Evolutionary conservation across 1,284 basidiomycete genomes (phyloP).

Genomic region (Grifola frondosa): DNA sequence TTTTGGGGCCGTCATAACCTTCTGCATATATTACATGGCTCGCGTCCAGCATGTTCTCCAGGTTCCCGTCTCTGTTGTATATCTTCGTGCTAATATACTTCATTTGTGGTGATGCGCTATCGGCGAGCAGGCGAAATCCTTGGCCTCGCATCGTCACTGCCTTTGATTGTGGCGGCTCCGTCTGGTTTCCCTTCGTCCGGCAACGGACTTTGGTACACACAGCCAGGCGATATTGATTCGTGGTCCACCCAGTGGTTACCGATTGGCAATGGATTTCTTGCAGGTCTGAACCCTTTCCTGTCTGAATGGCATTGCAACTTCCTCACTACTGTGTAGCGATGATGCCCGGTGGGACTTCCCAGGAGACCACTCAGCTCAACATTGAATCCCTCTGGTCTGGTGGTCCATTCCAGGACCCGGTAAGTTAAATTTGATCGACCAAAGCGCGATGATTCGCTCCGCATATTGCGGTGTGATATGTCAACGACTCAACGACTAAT

Average conservation of each 20-base stretch:
- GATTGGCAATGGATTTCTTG: conserved; percentile 73
- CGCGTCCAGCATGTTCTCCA: no score
- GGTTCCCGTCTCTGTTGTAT: no score
- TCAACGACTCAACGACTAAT: no score
- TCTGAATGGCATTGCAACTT: neutral
- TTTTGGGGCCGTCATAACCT: no score
- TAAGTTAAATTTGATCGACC: conserved; percentile 32
- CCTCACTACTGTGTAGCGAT: conserved; percentile 44
- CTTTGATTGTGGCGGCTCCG: conserved; percentile 34
- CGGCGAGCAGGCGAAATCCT: conserved; percentile 10
- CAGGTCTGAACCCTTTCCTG: conserved; percentile 40
- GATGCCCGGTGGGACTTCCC: conserved; percentile 57
- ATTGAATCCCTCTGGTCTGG: conserved; percentile 76
- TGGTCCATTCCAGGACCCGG: conserved; percentile 67
- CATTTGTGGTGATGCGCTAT: conserved; percentile 9
- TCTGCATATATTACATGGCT: no score
- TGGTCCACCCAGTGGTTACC: conserved; percentile 67
- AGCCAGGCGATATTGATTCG: conserved; percentile 40
- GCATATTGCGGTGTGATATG: no score
- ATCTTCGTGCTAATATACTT: no score
- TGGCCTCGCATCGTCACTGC: conserved; percentile 9
- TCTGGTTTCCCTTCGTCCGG: conserved; percentile 64
- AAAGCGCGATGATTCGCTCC: conserved; percentile 1
- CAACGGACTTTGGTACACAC: conserved; percentile 69
- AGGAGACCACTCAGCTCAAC: conserved; percentile 66